Evolutionary conservation across 345 rosid genomes (phyloP).

Genomic region (Atalantia buxifolia): DNA sequence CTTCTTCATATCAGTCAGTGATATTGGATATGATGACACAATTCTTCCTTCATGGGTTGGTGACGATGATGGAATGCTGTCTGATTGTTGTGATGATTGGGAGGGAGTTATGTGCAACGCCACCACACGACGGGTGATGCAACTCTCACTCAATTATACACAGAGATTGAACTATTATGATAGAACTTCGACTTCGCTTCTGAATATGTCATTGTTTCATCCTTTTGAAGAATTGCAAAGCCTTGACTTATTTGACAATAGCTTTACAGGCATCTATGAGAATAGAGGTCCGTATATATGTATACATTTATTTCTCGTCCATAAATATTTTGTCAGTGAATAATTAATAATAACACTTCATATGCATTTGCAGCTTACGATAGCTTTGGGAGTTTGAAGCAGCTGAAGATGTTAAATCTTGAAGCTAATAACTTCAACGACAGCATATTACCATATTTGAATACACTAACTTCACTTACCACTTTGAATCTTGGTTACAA

Average conservation of each 20-base stretch:
- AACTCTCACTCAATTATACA: neutral
- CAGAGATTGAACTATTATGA: too few relatives aligned
- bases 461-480: neutral
- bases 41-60: slow-evolving; percentile 8
- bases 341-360: too few relatives aligned
- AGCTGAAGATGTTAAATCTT: neutral
- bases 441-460: neutral
- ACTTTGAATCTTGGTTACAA: rapidly evolving
- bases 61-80: neutral
- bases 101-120: slow-evolving; percentile 13
- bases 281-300: neutral
- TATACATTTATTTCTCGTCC: too few relatives aligned
- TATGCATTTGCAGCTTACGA: neutral
- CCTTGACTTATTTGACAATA: neutral
- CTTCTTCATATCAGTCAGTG: neutral
- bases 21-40: neutral
- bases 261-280: neutral
- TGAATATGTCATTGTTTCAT: slow-evolving; percentile 14
- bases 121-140: neutral
- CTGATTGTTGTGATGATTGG: neutral
- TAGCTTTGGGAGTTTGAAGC: neutral
- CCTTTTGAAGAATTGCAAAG: slow-evolving; percentile 6
- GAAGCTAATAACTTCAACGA: rapidly evolving
- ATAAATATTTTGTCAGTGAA: too few relatives aligned
- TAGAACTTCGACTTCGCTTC: neutral